Conservation (phyloP, 2,329 filamentous ascomycete genomes). For the Botrytis squamosa region DNA sequence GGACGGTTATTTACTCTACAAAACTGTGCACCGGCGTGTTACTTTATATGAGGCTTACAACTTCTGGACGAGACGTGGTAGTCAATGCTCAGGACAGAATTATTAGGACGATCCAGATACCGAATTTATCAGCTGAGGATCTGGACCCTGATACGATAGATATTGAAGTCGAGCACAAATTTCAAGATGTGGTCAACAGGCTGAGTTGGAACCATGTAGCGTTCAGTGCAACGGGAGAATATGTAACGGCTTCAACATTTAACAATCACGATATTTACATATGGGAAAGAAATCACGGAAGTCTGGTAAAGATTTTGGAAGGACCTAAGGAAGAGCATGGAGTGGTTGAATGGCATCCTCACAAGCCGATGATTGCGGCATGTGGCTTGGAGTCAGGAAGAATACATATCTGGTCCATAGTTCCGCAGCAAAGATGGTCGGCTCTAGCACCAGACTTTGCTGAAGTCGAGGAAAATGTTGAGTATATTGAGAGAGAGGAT, state of each 20-base stretch:
- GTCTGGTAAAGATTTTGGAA: slow-evolving; percentile 93
- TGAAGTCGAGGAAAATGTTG: slow-evolving; percentile 96
- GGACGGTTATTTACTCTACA: slow-evolving; percentile 82
- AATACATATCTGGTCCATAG: slow-evolving; percentile 94
- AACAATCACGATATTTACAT: slow-evolving; percentile 99
- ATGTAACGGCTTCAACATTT: slow-evolving; percentile 92
- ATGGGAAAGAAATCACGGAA: slow-evolving; percentile 92
- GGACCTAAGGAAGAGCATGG: slow-evolving; percentile 95
- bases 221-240: slow-evolving; percentile 91
- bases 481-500: slow-evolving; percentile 93
- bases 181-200: slow-evolving; percentile 94
- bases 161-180: slow-evolving; percentile 93
- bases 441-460: slow-evolving; percentile 94
- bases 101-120: slow-evolving; percentile 87
- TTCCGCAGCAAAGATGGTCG: slow-evolving; percentile 95
- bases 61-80: slow-evolving; percentile 81
- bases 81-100: slow-evolving; percentile 94
- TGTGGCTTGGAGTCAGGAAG: slow-evolving; percentile 90
- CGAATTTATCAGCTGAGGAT: slow-evolving; percentile 67
- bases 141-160: slow-evolving; percentile 84
- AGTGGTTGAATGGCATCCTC: slow-evolving; percentile 95
- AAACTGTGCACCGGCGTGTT: slow-evolving; percentile 86
- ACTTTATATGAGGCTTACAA: slow-evolving; percentile 79
- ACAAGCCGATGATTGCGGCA: slow-evolving; percentile 80
- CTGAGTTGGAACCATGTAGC: slow-evolving; percentile 96